phyloP scores from a whole-genome alignment of 2,329 filamentous ascomycete species.

The Penicillium oxalicum region DNA sequence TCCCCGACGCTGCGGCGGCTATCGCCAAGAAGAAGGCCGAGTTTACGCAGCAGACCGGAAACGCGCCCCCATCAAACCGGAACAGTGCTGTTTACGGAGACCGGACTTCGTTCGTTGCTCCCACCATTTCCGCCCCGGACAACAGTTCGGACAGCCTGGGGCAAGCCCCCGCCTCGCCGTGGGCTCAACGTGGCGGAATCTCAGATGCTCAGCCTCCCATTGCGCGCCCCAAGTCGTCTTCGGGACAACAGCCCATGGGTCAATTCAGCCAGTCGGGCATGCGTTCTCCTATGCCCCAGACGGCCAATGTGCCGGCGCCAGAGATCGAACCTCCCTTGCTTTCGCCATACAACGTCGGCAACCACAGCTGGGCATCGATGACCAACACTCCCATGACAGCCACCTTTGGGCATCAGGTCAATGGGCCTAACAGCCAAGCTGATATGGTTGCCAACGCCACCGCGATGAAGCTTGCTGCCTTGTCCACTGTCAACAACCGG shows the following conservation, averaged over 20 bases:
- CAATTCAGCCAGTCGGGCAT: slow-evolving; percentile 84
- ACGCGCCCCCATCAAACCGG: slow-evolving; percentile 81
- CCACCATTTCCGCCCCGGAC: slow-evolving; percentile 67
- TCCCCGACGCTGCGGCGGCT: slow-evolving; percentile 95
- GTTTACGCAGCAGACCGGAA: slow-evolving; percentile 90
- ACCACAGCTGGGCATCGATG: slow-evolving; percentile 97
- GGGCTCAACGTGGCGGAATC: slow-evolving; percentile 54
- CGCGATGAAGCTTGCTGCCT: slow-evolving; percentile 94
- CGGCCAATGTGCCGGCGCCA: slow-evolving; percentile 68
- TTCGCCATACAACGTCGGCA: slow-evolving; percentile 70
- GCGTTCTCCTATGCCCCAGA: slow-evolving; percentile 79
- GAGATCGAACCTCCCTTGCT: slow-evolving; percentile 77
- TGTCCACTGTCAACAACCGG: slow-evolving; percentile 97
- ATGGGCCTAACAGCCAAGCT: slow-evolving; percentile 58
- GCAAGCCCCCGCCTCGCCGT: slow-evolving; percentile 70
- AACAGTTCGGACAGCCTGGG: slow-evolving; percentile 53
- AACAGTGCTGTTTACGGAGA: slow-evolving; percentile 80
- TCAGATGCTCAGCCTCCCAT: slow-evolving; percentile 49
- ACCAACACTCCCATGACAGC: slow-evolving; percentile 94
- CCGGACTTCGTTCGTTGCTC: slow-evolving; percentile 66
- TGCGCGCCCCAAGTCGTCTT: slow-evolving; percentile 69
- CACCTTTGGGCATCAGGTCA: slow-evolving; percentile 59
- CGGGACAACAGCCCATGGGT: slow-evolving; percentile 75
- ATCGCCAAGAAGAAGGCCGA: slow-evolving; percentile 98
- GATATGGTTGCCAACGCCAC: slow-evolving; percentile 99